Conservation (phyloP, 257 asterid species). For the Ajuga chamaepitys region DNA sequence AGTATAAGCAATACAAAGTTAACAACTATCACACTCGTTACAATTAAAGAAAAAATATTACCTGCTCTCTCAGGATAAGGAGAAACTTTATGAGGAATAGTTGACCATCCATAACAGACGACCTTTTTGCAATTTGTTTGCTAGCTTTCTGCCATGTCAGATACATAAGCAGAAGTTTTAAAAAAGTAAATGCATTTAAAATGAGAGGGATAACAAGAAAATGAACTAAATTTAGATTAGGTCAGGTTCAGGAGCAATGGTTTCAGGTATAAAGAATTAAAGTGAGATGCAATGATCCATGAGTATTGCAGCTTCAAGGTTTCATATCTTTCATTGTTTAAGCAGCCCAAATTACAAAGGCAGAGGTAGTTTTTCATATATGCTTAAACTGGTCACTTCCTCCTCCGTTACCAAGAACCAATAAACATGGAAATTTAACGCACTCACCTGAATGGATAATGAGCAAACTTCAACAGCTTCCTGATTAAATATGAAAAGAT, state of each 20-base stretch:
- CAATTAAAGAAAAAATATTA: conserved; percentile 20
- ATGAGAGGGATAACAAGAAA: conserved; percentile 6
- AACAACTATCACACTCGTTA: conserved; percentile 1
- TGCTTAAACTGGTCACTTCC: background rate
- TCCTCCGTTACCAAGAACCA: background rate
- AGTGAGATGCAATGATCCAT: background rate
- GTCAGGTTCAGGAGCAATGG: conserved; percentile 1
- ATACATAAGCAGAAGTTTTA: conserved; percentile 14
- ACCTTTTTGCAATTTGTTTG: conserved; percentile 61
- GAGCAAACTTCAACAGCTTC: conserved; percentile 96
- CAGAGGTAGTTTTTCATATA: conserved; percentile 8
- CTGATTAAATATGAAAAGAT: conserved; percentile 33
- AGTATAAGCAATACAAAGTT: conserved; percentile 22
- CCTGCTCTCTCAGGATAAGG: conserved; percentile 97
- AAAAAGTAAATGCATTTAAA: conserved; percentile 18
- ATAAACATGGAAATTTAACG: conserved; percentile 6
- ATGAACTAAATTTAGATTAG: conserved; percentile 4
- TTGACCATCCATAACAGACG: conserved; percentile 88
- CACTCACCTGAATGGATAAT: conserved; percentile 77
- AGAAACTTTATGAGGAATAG: conserved; percentile 89
- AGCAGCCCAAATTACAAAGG: conserved; percentile 2
- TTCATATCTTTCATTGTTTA: background rate
- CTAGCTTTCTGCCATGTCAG: conserved; percentile 77
- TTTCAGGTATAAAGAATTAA: conserved; percentile 3
- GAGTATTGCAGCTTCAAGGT: conserved; percentile 6